Conservation (phyloP, 129 eudicot genomes). For the Glebionis coronaria region DNA sequence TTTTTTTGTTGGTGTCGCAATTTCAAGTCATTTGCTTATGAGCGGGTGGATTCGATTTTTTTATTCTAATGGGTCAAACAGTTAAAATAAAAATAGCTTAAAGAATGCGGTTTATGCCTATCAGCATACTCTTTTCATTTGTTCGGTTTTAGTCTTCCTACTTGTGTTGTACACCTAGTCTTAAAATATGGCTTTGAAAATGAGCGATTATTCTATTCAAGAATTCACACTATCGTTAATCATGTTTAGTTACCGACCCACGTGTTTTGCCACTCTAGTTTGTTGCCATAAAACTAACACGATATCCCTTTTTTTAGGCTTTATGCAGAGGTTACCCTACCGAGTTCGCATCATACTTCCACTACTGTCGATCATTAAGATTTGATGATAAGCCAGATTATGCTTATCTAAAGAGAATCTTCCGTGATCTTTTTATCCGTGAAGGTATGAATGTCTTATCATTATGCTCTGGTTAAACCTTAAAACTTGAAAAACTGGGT, state of each 20-base stretch:
- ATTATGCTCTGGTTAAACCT: not conserved
- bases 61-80: not conserved
- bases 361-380: slow-evolving; percentile 85
- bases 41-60: not conserved
- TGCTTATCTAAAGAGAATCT: slow-evolving; percentile 84
- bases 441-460: slow-evolving; percentile 51
- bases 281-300: slow-evolving; percentile 15
- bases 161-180: no score
- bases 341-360: slow-evolving; percentile 94
- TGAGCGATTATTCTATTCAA: no score
- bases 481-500: not conserved
- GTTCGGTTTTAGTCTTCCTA: no score
- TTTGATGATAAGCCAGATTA: slow-evolving; percentile 96
- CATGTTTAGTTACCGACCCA: not conserved
- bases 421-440: slow-evolving; percentile 94
- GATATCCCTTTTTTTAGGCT: slow-evolving; percentile 42
- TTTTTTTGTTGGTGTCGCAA: not conserved
- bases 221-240: no score
- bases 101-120: not conserved
- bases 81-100: not conserved
- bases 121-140: no score
- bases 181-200: no score
- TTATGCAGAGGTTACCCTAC: slow-evolving; percentile 92
- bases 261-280: not conserved
- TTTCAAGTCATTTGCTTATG: not conserved